phyloP scores from a whole-genome alignment of 2,329 filamentous ascomycete species.

The Dendryphion nanum region DNA sequence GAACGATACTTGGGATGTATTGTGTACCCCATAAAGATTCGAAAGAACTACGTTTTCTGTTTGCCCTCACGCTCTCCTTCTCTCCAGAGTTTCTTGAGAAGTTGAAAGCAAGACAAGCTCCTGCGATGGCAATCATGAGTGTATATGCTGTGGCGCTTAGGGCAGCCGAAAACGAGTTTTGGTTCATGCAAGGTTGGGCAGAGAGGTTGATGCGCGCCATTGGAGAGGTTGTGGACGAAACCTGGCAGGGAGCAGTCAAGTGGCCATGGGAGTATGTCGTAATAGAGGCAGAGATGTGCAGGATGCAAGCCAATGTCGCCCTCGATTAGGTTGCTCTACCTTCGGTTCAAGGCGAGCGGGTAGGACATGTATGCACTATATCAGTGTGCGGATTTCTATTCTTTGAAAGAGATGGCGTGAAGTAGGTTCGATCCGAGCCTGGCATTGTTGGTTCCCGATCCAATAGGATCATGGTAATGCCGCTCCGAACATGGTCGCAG shows the following conservation, averaged over 20 bases:
- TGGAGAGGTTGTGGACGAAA: constrained; percentile 17
- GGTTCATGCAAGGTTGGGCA: constrained; percentile 41
- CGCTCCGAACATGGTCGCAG: too few relatives aligned
- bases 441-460: too few relatives aligned
- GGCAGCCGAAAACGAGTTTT: constrained; percentile 35
- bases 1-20: constrained; percentile 9
- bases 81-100: constrained; percentile 28
- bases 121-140: constrained; percentile 38
- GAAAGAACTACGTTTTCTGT: constrained; percentile 36
- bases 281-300: too few relatives aligned
- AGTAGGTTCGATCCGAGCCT: too few relatives aligned
- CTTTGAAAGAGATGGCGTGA: too few relatives aligned
- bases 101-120: constrained; percentile 30
- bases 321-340: too few relatives aligned
- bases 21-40: constrained; percentile 16
- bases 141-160: constrained; percentile 39
- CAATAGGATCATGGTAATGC: too few relatives aligned
- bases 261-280: constrained; percentile 25
- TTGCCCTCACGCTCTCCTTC: constrained; percentile 40
- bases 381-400: too few relatives aligned
- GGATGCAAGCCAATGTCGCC: too few relatives aligned
- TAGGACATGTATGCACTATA: too few relatives aligned
- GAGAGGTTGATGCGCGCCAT: constrained; percentile 24
- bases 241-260: constrained; percentile 21
- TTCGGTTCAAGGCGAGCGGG: too few relatives aligned